Base-by-base conservation (phyloP, 106 monocot genomes). In the Gastrodia elata region DNA sequence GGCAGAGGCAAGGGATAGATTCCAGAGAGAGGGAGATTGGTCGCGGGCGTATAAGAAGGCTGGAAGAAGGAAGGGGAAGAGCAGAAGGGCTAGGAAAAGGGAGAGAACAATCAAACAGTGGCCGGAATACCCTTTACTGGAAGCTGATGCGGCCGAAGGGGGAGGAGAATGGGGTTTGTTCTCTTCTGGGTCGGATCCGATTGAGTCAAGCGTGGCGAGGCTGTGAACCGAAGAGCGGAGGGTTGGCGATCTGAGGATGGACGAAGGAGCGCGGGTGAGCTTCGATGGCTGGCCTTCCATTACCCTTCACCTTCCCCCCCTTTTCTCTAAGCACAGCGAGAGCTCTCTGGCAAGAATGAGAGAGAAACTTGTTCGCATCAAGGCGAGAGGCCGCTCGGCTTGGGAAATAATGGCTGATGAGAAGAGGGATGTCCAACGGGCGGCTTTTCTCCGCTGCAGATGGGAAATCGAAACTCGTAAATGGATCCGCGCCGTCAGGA, bases 181-280 rank as follows among this genome's bases (percentile, higher is more conserved):
- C 27, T 69, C 69, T 13, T 69, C 69, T 6, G 69, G 69, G 10
- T 69, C 69, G 39, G 40, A 69, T 25, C 40, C 40, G 10, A 41
- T 24, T 26, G 67, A 72, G 26, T 75, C 78, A 34, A 77, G 39
- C 7, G 79, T 57, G 68, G 76, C 72, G 61, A 84, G 80, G 76
- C 65, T 80, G 25, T 77, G 81, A 68, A 81, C 44, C 38, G 89
- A 89, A 59, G 86, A 77, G 41, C 86, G 89, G 26, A 89, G 35
- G 39, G 86, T 83, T 0, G 89, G 84, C 25, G 89, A 86, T 43
- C 89, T 86, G 41, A 84, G 79, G 24, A 89, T 83, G 39, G 86
- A 86, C n/a, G 86, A 89, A 1, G 81, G 89, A 0, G 83, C 83
- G 13, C 89, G 78, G 11, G 80, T 83, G 65, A 89, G 83, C 78